Base-by-base conservation (phyloP, 129 eudicot species). In the Logfia minima region DNA sequence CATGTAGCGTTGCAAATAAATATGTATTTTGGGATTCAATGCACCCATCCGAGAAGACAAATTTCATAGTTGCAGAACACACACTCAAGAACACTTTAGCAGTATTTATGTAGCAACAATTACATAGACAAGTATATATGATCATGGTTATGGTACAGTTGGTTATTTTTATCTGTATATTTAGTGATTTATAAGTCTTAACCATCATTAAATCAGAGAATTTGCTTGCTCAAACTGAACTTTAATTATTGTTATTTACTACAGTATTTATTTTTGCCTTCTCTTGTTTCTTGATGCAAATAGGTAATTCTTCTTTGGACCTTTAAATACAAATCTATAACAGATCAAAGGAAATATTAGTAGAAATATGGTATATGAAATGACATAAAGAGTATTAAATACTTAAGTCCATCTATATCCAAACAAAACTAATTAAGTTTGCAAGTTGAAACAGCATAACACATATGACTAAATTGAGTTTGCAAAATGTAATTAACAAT, bases 1-100 rank as follows among this genome's bases (percentile, higher is more conserved):
- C 96, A 17, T 93, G 98, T 83, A 13, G 39, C 37, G 85, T 76
- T 80, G 92, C 96, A 26, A 83, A 88, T 28, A 88, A 86, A 24
- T 87, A 89, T 81, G 92, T 92, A 31, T 92, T 92, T 69, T 92
- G 98, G 98, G 98, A 92, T 81, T 80, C 98, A 32, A 83, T 93
- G 76, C 98, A 93, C 29, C 95, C 95, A 22, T 77, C 95, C 43
- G 96, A 93, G 76, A 90, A 81, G 82, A 87, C 96, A 73, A 90
- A 90, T 72, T 71, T 81, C 39, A 82, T 93, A 43, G 68, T 87
- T 61, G 96, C 96, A 56, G 18, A 86, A 23, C 76, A 86, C 68
- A 80, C 87, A 19, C 28, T 88, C 81, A 85, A 74, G 69, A 86
- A 71, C 52, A 58, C 87, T 45, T 79, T 88, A 21, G 80, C 85